Conservation (phyloP, 768 basidiomycete species). For the Royoungia palumana region DNA sequence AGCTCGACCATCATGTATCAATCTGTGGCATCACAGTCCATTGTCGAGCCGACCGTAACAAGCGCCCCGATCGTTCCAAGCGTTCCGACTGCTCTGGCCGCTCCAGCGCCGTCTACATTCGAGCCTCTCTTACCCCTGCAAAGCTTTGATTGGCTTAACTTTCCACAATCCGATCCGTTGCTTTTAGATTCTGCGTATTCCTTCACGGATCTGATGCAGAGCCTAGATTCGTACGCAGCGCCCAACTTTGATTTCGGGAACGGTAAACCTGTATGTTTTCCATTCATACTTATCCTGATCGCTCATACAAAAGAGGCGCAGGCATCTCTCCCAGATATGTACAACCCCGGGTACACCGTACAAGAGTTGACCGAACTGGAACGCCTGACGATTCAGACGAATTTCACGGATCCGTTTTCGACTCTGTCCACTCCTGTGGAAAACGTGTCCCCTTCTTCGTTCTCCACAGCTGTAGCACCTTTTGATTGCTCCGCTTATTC, state of each 20-base stretch:
- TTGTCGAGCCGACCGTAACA: conserved; percentile 1
- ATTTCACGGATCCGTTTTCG: conserved; percentile 27
- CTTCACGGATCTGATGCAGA: conserved; percentile 4
- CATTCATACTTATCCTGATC: background rate
- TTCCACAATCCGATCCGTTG: conserved; percentile 8
- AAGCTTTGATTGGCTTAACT: conserved; percentile 11
- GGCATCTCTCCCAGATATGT: background rate
- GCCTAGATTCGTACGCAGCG: background rate
- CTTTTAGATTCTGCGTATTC: background rate
- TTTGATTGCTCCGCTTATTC: conserved; percentile 16
- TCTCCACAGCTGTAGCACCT: conserved; percentile 15
- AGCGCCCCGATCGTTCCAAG: too few relatives aligned
- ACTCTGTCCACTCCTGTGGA: background rate
- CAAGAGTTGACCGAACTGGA: conserved; percentile 19
- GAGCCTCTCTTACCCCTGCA: background rate
- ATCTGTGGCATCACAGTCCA: conserved; percentile 18
- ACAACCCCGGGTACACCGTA: conserved; percentile 1
- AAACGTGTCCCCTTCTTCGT: background rate
- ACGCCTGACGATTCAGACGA: conserved; percentile 11
- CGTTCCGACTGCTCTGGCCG: background rate
- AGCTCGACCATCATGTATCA: conserved; percentile 35
- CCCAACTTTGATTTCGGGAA: conserved; percentile 4
- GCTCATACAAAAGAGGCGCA: conserved; percentile 1
- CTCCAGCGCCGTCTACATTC: background rate
- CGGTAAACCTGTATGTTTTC: conserved; percentile 12